Conservation (phyloP, 1,139 yeast species). For the Suhomyces maxii region DNA sequence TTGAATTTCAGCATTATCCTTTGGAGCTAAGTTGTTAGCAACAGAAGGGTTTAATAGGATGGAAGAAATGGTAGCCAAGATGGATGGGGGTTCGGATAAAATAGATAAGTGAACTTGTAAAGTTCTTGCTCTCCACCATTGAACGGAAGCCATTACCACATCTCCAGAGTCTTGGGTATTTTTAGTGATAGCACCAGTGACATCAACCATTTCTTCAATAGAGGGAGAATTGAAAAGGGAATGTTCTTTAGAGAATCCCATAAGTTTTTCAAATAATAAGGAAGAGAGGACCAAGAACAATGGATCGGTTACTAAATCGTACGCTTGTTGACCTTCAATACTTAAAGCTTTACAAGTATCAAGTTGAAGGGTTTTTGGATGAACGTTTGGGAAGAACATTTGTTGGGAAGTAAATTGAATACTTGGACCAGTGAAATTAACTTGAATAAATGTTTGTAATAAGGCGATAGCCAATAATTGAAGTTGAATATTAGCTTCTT, state of each 20-base stretch:
- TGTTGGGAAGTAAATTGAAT: slow-evolving; percentile 38
- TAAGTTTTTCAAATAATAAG: slow-evolving; percentile 51
- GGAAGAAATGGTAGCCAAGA: slow-evolving; percentile 43
- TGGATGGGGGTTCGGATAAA: slow-evolving; percentile 56
- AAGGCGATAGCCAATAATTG: slow-evolving; percentile 54
- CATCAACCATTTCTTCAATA: slow-evolving; percentile 22
- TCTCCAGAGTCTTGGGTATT: slow-evolving; percentile 14
- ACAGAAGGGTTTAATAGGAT: slow-evolving; percentile 36
- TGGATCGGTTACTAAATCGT: slow-evolving; percentile 60
- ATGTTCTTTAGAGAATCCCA: slow-evolving; percentile 29
- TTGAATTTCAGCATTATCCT: slow-evolving; percentile 26
- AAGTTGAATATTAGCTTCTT: slow-evolving; percentile 22
- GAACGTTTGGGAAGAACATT: slow-evolving; percentile 32
- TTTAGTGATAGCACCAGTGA: slow-evolving; percentile 14
- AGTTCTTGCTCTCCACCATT: slow-evolving; percentile 77
- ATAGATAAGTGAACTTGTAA: slow-evolving; percentile 62
- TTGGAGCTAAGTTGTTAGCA: slow-evolving; percentile 31
- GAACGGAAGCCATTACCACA: slow-evolving; percentile 45
- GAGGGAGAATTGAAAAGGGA: slow-evolving; percentile 27
- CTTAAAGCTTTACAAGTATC: slow-evolving; percentile 43
- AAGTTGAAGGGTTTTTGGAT: slow-evolving; percentile 27
- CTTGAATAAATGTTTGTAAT: slow-evolving; percentile 69
- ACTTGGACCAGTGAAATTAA: slow-evolving; percentile 84
- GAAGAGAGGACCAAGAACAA: slow-evolving; percentile 49
- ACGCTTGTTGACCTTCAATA: slow-evolving; percentile 63